These are phyloP conservation scores for Aspergillus niger DNA, from an alignment of 2,329 filamentous ascomycete species.

Conservation along the genomic window DNA sequence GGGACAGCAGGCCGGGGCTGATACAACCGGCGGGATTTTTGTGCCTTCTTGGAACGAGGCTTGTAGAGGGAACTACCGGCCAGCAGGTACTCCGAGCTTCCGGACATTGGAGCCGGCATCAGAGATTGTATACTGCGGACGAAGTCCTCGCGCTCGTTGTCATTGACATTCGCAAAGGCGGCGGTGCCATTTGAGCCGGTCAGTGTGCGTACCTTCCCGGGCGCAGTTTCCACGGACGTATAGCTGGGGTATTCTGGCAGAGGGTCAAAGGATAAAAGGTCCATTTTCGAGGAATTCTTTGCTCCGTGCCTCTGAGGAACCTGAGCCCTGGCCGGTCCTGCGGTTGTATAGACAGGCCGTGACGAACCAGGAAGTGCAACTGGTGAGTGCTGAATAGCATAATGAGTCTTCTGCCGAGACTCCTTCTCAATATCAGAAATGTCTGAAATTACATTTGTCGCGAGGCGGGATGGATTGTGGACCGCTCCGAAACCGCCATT, in stretches of 20 bases:
- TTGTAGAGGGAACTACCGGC: conserved; percentile 2
- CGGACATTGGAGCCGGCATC: conserved; percentile 17
- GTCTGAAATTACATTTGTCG: conserved; percentile 12
- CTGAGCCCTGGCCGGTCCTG: conserved; percentile 7
- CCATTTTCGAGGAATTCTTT: conserved; percentile 22
- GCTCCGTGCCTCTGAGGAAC: conserved; percentile 18
- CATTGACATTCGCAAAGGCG: conserved; percentile 15
- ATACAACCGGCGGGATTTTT: conserved; percentile 27
- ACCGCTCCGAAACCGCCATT: conserved; percentile 17
- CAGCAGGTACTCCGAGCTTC: conserved; percentile 11
- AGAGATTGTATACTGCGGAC: conserved; percentile 24
- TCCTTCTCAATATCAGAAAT: conserved; percentile 15
- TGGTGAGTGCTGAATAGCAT: conserved; percentile 14
- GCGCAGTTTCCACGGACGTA: conserved; percentile 9
- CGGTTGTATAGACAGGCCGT: conserved; percentile 9
- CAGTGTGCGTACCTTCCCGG: neutral
- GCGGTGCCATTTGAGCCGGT: conserved; percentile 12
- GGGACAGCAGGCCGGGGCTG: conserved; percentile 16
- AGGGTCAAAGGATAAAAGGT: conserved; percentile 26
- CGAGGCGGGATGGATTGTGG: conserved; percentile 22
- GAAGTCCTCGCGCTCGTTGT: conserved; percentile 21
- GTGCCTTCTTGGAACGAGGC: conserved; percentile 18
- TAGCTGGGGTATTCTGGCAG: conserved; percentile 22
- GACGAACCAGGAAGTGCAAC: conserved; percentile 9
- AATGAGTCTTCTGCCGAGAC: conserved; percentile 16